Base-by-base conservation (phyloP, 192 early-diverging fungal genomes). In the Coemansia sp. region DNA sequence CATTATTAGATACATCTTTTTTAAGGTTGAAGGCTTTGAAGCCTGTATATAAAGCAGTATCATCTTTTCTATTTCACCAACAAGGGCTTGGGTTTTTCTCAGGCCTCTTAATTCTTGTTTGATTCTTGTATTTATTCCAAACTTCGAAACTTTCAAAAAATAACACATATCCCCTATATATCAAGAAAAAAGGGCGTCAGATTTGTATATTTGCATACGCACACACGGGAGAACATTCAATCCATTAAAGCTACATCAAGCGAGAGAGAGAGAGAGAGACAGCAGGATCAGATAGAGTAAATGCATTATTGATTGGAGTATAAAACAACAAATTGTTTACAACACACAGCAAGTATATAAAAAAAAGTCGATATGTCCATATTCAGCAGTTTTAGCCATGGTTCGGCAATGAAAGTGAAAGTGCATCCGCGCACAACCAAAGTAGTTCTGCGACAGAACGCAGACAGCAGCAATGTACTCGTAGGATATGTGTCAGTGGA, bases 401-500 rank as follows among this genome's bases (percentile, higher is more conserved):
- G 6, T 4, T 22, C 58, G 8, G 50, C 57, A 23, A 30, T 56
- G 8, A 38, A 30, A 12, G 22, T 75, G 28, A 69, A 54, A n/a
- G 58, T 78, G 8, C 67, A 72, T 27, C 67, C 76, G 16, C 66
- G 61, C 28, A 78, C 76, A 7, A 73, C 66, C 27, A 63, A 65
- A 21, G 65, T 78, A 16, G 56, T 78, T 19, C 56, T 73, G 0
- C 70, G 64, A 27, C 56, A 51, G 1, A 57, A 60, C 44, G 54
- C 49, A 0, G 50, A 57, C 50, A 28, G 41, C 30, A 32, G 49
- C 53, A 73, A 73, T 31, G 51, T 73, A 0, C 63, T 78, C 12
- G 67, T 73, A 2, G 76, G 70, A 5, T 69, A 69, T 30, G 58
- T 73, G 7, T 54, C 63, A 0, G 60, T 69, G 6, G 18, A 49